Conservation (phyloP, 371 early-diverging fungal species). For the Rhizopus stolonifer region DNA sequence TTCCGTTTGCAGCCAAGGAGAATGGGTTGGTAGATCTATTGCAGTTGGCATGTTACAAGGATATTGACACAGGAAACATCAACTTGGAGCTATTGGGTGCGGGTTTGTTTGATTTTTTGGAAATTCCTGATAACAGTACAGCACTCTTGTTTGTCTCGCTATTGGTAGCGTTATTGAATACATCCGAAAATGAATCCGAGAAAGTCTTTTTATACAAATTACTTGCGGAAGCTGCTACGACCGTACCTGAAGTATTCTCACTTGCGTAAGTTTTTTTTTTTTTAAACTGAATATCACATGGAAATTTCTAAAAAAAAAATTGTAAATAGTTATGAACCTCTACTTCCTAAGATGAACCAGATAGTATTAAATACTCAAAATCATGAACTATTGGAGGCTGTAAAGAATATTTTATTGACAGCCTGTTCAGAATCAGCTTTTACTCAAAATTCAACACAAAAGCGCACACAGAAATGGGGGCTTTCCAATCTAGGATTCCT, state of each 20-base stretch:
- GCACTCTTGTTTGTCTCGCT: slow-evolving; percentile 77
- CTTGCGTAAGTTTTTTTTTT: slow-evolving; percentile 61
- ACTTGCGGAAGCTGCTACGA: slow-evolving; percentile 74
- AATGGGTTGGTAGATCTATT: slow-evolving; percentile 63
- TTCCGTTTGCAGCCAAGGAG: slow-evolving; percentile 70
- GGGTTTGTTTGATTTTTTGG: slow-evolving; percentile 65
- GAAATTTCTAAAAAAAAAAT: not conserved
- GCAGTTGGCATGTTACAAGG: slow-evolving; percentile 56
- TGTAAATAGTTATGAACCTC: slow-evolving; percentile 58
- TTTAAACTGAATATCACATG: no score
- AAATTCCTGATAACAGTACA: slow-evolving; percentile 67
- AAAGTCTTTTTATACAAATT: slow-evolving; percentile 80
- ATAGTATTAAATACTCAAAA: slow-evolving; percentile 71
- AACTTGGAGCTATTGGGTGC: slow-evolving; percentile 50
- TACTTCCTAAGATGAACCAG: slow-evolving; percentile 76
- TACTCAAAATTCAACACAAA: slow-evolving; percentile 6
- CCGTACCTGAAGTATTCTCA: slow-evolving; percentile 75
- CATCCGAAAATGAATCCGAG: slow-evolving; percentile 84
- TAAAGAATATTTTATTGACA: slow-evolving; percentile 74
- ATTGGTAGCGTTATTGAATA: slow-evolving; percentile 79
- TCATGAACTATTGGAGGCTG: slow-evolving; percentile 68
- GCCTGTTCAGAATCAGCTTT: slow-evolving; percentile 67
- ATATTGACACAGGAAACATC: slow-evolving; percentile 50
- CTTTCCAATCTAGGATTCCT: slow-evolving; percentile 60
- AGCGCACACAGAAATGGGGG: slow-evolving; percentile 50